These are phyloP conservation scores for Kurtzmaniella quercitrusa DNA, from an alignment of 1,139 yeast species.

Conservation along the genomic window DNA sequence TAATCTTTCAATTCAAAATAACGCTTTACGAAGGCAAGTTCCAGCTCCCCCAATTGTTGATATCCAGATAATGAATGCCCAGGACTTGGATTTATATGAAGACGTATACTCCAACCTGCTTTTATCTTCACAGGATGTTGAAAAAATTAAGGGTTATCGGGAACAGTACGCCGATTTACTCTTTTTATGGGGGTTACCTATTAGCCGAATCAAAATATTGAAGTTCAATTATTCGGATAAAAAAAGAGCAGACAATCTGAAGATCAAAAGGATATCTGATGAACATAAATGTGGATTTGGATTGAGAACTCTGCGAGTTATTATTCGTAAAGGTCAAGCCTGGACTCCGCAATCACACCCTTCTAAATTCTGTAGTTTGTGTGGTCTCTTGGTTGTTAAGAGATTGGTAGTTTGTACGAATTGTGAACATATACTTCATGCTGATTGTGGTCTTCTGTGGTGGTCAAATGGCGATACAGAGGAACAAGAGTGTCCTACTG, in stretches of 20 bases:
- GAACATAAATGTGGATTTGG: constrained; percentile 44
- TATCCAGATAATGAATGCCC: constrained; percentile 53
- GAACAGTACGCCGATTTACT: constrained; percentile 77
- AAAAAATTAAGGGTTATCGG: constrained; percentile 50
- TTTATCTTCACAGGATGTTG: constrained; percentile 44
- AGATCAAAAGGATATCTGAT: constrained; percentile 10
- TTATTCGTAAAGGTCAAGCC: constrained; percentile 14
- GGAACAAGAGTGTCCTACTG: constrained; percentile 70
- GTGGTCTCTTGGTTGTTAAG: constrained; percentile 57
- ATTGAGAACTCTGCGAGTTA: constrained; percentile 18
- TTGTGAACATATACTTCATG: constrained; percentile 79
- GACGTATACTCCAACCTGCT: constrained; percentile 42
- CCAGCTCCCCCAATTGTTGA: constrained; percentile 34
- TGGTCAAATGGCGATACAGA: constrained; percentile 47
- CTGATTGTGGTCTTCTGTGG: constrained; percentile 79
- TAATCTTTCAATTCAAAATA: constrained; percentile 3
- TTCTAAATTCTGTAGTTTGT: constrained; percentile 53
- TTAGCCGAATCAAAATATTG: constrained; percentile 69
- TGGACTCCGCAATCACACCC: constrained; percentile 29
- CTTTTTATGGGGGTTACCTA: constrained; percentile 78
- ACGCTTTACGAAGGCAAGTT: constrained; percentile 3
- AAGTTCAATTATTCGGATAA: constrained; percentile 57
- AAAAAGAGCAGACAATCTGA: constrained; percentile 9
- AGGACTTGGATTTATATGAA: constrained; percentile 52
- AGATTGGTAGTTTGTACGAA: constrained; percentile 63